A percentile compares a stretch with the other conserved stretches of the same genome.
These are phyloP conservation scores for Yamagishiella unicocca DNA, from an alignment of 139 green algal genomes.

Conservation along the genomic window DNA sequence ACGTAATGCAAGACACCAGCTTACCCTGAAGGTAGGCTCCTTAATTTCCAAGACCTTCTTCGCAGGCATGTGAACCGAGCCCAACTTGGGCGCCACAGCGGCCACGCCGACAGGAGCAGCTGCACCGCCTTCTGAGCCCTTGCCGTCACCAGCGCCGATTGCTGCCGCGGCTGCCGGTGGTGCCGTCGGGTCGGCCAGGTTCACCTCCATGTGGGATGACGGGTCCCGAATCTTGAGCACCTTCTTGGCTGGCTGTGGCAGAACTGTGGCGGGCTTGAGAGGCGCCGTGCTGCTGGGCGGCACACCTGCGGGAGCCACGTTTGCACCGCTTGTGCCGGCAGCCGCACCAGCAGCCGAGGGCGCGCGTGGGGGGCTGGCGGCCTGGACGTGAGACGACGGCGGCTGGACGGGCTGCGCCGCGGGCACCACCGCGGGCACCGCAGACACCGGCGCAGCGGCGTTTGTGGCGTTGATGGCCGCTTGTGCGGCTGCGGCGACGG, in stretches of 20 bases:
- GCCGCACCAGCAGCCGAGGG: background rate
- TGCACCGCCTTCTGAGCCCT: background rate
- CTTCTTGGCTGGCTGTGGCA: background rate
- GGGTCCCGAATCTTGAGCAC: constrained; percentile 37
- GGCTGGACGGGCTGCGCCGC: background rate
- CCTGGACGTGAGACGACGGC: background rate
- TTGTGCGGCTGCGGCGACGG: constrained; percentile 14
- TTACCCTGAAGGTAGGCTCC: constrained; percentile 32
- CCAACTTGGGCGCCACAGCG: background rate
- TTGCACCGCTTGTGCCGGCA: background rate
- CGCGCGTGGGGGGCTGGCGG: constrained; percentile 2
- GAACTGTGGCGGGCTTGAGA: constrained; percentile 5
- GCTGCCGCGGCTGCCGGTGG: background rate
- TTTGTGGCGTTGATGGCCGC: constrained; percentile 30
- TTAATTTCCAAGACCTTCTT: constrained; percentile 39
- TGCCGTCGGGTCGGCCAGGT: background rate
- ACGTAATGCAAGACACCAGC: no score
- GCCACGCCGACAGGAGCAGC: background rate
- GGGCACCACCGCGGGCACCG: background rate
- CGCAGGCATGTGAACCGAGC: background rate
- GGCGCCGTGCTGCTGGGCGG: background rate
- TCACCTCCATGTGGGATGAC: constrained; percentile 7
- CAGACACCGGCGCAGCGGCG: constrained; percentile 12
- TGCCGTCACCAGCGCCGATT: background rate
- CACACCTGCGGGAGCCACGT: background rate